Conservation (phyloP, 192 early-diverging fungal genomes). For the Tieghemiomyces parasiticus region DNA sequence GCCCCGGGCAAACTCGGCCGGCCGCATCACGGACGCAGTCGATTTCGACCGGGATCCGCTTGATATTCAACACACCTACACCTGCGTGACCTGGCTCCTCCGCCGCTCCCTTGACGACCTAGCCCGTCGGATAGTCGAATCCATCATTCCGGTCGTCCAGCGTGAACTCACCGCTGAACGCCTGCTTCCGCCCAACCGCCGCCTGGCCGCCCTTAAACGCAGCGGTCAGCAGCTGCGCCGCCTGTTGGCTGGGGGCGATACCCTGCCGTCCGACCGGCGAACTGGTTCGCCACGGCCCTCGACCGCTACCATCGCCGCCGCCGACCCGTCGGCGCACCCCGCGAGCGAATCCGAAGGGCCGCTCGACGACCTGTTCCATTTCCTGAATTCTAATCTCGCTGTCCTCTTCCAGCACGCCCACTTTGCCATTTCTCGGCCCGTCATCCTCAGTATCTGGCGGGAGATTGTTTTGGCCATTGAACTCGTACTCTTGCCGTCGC, state of each 20-base stretch:
- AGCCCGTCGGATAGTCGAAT: not conserved
- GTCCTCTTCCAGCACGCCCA: not conserved
- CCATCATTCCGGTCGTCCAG: not conserved
- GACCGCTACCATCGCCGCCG: not conserved
- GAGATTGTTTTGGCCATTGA: not conserved
- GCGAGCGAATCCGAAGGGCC: not conserved
- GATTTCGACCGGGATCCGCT: too few species aligned
- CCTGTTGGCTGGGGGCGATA: not conserved
- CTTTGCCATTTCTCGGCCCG: not conserved
- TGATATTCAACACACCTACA: not conserved
- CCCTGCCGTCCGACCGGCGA: too few species aligned
- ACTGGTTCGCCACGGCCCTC: not conserved
- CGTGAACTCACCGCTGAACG: not conserved
- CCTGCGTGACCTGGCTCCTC: not conserved
- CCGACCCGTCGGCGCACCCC: too few species aligned
- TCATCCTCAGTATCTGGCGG: conserved; percentile 1
- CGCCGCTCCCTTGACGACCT: conserved; percentile 1
- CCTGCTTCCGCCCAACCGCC: not conserved
- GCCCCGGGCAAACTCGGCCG: too few species aligned
- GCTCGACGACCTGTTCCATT: not conserved
- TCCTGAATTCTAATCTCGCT: conserved; percentile 2
- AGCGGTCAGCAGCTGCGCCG: not conserved
- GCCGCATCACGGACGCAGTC: not conserved
- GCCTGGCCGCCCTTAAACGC: not conserved
- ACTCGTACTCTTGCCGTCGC: not conserved